Evolutionary conservation across 1,139 yeast species (phyloP), one percentile per base, ranked within the genome.

Genomic region (Taiozyma sp.): DNA sequence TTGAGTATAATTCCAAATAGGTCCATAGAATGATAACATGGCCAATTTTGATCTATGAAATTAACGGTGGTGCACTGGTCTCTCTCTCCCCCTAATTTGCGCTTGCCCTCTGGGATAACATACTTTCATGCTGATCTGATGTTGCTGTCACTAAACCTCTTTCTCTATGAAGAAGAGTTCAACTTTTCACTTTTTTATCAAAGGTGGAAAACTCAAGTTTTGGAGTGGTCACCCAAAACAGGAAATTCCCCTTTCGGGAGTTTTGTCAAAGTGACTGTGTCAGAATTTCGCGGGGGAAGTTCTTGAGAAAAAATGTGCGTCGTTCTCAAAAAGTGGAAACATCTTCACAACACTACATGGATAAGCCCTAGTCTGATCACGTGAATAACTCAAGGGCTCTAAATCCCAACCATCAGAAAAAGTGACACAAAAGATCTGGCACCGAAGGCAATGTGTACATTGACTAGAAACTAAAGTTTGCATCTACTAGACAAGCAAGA

Each of bases 121-220:
- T 60, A 60, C 63, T 58, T 60, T 60, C 63, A 60, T 60, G 56
- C 54, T 55, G 58, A 53, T 57, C 56, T 50, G 44, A 46, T 45
- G 47, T 37, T 50, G 46, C 32, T 48, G 32, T 43, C 40, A n/a
- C 46, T 48, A 29, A 46, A 47, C 49, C 16, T 49, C 46, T 45
- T 43, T 46, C 46, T 50, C 45, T 46, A 44, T 39, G 50, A 52
- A 49, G 46, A 43, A 43, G 40, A 35, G 21, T 35, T 50, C 46
- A 37, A 37, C 41, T 37, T 37, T 37, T 37, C 24, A 37, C 6
- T 37, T 37, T 37, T 37, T 37, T 19, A 37, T 37, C 41, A 37
- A 21, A 37, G 41, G 41, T 37, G 41, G 10, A 37, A 37, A 37
- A 37, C 41, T 37, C 41, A 21, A 35, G 41, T 37, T 37, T 37